These are phyloP conservation scores for Cryptococcus sp. DNA, from an alignment of 1,284 basidiomycete species.

Conservation along the genomic window DNA sequence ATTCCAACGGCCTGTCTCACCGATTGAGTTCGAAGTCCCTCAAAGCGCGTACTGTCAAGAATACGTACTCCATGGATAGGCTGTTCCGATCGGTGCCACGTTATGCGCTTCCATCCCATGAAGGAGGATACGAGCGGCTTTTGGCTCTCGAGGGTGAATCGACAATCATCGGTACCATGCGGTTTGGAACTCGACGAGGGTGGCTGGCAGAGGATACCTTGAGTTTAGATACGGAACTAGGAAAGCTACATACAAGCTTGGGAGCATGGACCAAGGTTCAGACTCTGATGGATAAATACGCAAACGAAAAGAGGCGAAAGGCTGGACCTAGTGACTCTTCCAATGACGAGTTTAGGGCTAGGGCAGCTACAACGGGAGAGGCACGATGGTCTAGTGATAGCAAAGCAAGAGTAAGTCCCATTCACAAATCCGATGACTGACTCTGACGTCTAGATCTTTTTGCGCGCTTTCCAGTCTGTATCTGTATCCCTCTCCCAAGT, in stretches of 20 bases:
- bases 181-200: constrained; percentile 36
- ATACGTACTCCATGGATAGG: not conserved
- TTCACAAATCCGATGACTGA: not conserved
- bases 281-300: constrained; percentile 11
- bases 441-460: constrained; percentile 25
- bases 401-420: constrained; percentile 9
- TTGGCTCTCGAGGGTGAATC: constrained; percentile 21
- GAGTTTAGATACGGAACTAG: constrained; percentile 19
- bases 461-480: constrained; percentile 33
- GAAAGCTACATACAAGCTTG: constrained; percentile 19
- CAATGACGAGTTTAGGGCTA: not conserved
- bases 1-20: not conserved
- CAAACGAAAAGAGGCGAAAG: not conserved
- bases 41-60: not conserved
- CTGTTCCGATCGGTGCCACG: not conserved
- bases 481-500: constrained; percentile 22
- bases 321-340: not conserved
- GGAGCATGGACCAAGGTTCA: constrained; percentile 25
- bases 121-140: constrained; percentile 20
- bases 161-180: constrained; percentile 15
- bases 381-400: not conserved
- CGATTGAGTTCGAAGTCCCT: constrained; percentile 5
- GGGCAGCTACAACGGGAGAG: not conserved
- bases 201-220: constrained; percentile 37
- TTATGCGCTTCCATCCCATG: constrained; percentile 2